Conservation (phyloP, 164 flowering plant species). For the Buxus sempervirens region DNA sequence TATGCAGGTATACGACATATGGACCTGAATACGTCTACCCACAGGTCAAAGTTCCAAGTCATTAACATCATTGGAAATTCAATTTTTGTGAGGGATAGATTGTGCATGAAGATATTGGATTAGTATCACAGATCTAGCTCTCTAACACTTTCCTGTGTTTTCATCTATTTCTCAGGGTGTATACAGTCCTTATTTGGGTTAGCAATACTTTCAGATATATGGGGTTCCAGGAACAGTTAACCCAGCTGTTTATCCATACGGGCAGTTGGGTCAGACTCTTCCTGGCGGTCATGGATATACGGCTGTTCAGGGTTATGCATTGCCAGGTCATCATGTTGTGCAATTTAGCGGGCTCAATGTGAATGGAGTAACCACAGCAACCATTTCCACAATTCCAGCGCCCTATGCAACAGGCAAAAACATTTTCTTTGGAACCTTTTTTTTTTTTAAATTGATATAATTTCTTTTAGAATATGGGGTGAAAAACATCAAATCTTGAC, state of each 20-base stretch:
- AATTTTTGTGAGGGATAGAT: no score
- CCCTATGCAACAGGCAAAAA: constrained; percentile 68
- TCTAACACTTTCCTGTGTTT: constrained; percentile 1
- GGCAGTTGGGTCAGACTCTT: constrained; percentile 66
- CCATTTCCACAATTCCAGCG: constrained; percentile 64
- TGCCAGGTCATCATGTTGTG: constrained; percentile 79
- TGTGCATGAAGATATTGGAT: no score
- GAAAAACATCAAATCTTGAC: neutral
- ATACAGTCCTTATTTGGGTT: constrained; percentile 77
- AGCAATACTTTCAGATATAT: constrained; percentile 86
- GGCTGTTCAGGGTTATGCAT: constrained; percentile 68
- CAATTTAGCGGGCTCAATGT: constrained; percentile 69
- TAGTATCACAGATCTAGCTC: constrained; percentile 4
- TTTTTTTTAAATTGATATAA: neutral
- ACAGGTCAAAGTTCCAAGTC: constrained; percentile 49
- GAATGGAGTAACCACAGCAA: constrained; percentile 62
- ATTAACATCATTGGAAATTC: neutral
- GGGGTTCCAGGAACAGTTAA: constrained; percentile 75
- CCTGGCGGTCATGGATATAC: constrained; percentile 67
- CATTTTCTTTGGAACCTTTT: neutral
- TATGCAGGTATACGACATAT: constrained; percentile 72
- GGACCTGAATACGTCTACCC: constrained; percentile 79
- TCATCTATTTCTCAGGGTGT: constrained; percentile 47
- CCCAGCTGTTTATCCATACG: constrained; percentile 64
- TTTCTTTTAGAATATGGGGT: neutral